These are phyloP conservation scores for Lasiodiplodia gonubiensis DNA, from an alignment of 2,329 filamentous ascomycete species.

Conservation along the genomic window DNA sequence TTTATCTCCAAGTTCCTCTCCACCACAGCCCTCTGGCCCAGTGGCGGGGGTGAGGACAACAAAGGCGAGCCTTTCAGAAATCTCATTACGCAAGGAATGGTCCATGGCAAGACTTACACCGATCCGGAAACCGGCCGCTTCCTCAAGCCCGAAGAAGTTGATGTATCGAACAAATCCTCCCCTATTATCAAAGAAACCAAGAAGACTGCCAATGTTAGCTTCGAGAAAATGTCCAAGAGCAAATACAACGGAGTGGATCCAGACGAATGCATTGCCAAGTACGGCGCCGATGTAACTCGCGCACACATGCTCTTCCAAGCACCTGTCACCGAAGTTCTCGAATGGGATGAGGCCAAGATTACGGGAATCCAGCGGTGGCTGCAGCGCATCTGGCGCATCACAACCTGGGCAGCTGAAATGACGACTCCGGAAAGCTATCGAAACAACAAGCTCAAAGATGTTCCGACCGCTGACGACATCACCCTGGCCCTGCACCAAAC, in stretches of 20 bases:
- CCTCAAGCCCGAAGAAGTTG: slow-evolving; percentile 76
- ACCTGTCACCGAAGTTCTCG: slow-evolving; percentile 79
- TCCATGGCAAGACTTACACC: slow-evolving; percentile 82
- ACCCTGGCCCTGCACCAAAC: slow-evolving; percentile 72
- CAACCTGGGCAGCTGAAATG: background rate
- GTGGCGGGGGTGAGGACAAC: slow-evolving; percentile 40
- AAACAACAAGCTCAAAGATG: slow-evolving; percentile 33
- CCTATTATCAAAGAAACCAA: slow-evolving; percentile 69
- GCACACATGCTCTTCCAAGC: slow-evolving; percentile 91
- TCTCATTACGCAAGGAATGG: slow-evolving; percentile 91
- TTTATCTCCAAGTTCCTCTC: slow-evolving; percentile 90
- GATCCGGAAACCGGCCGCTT: slow-evolving; percentile 78
- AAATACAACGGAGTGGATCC: slow-evolving; percentile 93
- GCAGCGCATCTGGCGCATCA: slow-evolving; percentile 63
- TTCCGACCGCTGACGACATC: slow-evolving; percentile 53
- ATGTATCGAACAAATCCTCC: slow-evolving; percentile 60
- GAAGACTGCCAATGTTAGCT: slow-evolving; percentile 66
- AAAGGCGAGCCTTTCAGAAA: slow-evolving; percentile 77
- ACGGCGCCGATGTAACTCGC: slow-evolving; percentile 82
- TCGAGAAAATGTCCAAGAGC: slow-evolving; percentile 94
- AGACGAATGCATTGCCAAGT: slow-evolving; percentile 69
- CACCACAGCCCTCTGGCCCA: slow-evolving; percentile 55
- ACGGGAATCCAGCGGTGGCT: slow-evolving; percentile 83
- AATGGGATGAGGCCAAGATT: slow-evolving; percentile 88
- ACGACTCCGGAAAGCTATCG: background rate